phyloP scores from a whole-genome alignment of 148 eudicot species.

The Gaultheria prostrata region DNA sequence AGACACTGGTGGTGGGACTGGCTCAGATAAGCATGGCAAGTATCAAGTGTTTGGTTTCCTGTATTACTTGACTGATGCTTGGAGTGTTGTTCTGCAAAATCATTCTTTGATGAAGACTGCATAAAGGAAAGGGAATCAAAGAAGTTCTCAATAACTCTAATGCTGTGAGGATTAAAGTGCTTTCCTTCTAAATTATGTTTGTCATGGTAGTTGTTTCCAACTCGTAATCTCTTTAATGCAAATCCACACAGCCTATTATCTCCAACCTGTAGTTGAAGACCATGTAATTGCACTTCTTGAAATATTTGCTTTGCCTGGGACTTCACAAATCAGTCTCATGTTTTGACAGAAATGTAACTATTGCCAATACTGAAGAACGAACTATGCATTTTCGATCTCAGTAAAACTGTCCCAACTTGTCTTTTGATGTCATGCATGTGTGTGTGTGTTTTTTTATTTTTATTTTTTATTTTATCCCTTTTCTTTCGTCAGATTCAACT shows the following conservation, averaged over 20 bases:
- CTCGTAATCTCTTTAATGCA: neutral
- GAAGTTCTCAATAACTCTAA: neutral
- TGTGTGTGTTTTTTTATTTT: neutral
- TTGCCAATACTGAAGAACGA: neutral
- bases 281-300: neutral
- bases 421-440: neutral
- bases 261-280: neutral
- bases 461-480: neutral
- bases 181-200: neutral
- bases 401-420: neutral
- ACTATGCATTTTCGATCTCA: neutral
- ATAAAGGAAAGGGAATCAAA: neutral
- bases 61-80: neutral
- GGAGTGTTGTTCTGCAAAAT: neutral
- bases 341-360: neutral
- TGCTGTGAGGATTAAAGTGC: neutral
- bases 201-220: neutral
- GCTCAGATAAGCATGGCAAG: slow-evolving; percentile 1
- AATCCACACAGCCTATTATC: neutral
- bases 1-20: neutral
- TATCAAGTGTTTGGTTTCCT: neutral
- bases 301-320: neutral
- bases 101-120: neutral
- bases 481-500: neutral
- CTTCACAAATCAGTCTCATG: neutral